Evolutionary conservation across 1,284 basidiomycete genomes (phyloP), one percentile per base, ranked within the genome.

Genomic region (Cryptococcus sp.): DNA sequence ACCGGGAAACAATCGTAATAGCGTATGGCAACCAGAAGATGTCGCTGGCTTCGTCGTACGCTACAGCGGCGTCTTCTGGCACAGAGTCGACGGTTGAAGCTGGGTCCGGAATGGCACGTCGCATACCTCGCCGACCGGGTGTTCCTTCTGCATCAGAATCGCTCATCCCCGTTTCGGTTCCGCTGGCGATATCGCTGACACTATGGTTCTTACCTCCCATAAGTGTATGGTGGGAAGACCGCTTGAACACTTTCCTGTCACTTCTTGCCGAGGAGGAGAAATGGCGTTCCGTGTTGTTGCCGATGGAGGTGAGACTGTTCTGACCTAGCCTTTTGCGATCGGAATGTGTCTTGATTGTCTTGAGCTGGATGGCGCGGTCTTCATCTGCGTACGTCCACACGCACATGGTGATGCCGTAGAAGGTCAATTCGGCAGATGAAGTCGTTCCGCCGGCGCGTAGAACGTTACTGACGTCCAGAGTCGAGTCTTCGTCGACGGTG

Each of bases 371-470:
- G 0, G 89, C 87, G 52, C 91, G 86, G 68, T 92, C 87, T 3
- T 87, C 86, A 70, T 96, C 93, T 26, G 91, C 92, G 70, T 93
- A 91, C 10, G 89, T 91, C 92, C 91, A 96, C 0, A 95, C 91
- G 3, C 90, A 92, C 52, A 96, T 82, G 63, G 90, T 92, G 37
- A 93, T 91, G 46, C 91, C 93, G 72, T 95, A 86, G 73, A 92
- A 95, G 13, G 87, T 87, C 59, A 74, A 70, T 46, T 75, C 69
- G 23, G 67, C 62, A 74, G 80, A 53, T 78, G 80, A 48, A 8
- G 59, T 43, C 37, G 55, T 49, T 23, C 48, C 49, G 22, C 64
- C 8, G 67, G 34, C 50, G 37, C 46, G 20, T 45, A 61, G 46
- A 68, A 74, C 45, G 39, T 22, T 63, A 40, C 19, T 60, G 25